Conservation (phyloP, 805 yeast genomes). For the Ogataea methylovora region DNA sequence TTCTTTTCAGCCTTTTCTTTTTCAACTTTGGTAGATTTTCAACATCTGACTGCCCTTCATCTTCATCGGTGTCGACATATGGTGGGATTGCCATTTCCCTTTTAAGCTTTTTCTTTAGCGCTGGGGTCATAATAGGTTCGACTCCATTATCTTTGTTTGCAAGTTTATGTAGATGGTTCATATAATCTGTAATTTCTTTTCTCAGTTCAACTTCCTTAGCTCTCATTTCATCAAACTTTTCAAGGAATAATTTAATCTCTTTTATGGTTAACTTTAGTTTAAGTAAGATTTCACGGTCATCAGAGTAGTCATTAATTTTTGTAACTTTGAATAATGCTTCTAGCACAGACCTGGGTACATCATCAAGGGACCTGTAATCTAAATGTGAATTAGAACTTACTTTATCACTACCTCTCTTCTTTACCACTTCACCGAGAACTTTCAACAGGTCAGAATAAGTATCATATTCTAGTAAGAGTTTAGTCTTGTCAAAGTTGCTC, state of each 20-base stretch:
- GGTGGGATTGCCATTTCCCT: not conserved
- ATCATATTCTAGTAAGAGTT: slow-evolving; percentile 50
- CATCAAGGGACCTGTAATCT: not conserved
- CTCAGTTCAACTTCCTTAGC: slow-evolving; percentile 22
- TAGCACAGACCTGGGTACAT: not conserved
- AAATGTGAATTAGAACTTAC: not conserved
- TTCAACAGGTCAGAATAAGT: slow-evolving; percentile 38
- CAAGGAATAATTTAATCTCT: slow-evolving; percentile 33
- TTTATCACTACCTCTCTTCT: slow-evolving; percentile 3
- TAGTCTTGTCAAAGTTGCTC: slow-evolving; percentile 44
- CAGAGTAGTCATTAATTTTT: slow-evolving; percentile 36
- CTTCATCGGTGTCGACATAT: slow-evolving; percentile 1
- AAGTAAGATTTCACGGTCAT: slow-evolving; percentile 39
- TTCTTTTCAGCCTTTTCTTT: slow-evolving; percentile 16
- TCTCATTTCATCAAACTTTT: slow-evolving; percentile 33
- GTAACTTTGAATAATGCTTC: slow-evolving; percentile 26
- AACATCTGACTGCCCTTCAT: slow-evolving; percentile 1
- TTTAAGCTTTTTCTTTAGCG: not conserved
- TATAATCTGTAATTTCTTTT: slow-evolving; percentile 17
- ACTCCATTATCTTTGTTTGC: not conserved
- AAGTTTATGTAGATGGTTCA: slow-evolving; percentile 3
- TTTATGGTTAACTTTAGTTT: slow-evolving; percentile 46
- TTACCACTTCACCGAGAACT: slow-evolving; percentile 20
- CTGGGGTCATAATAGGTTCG: not conserved
- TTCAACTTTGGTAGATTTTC: slow-evolving; percentile 15